Evolutionary conservation across 2,329 filamentous ascomycete genomes (phyloP).

Genomic region (Coniella lustricola): DNA sequence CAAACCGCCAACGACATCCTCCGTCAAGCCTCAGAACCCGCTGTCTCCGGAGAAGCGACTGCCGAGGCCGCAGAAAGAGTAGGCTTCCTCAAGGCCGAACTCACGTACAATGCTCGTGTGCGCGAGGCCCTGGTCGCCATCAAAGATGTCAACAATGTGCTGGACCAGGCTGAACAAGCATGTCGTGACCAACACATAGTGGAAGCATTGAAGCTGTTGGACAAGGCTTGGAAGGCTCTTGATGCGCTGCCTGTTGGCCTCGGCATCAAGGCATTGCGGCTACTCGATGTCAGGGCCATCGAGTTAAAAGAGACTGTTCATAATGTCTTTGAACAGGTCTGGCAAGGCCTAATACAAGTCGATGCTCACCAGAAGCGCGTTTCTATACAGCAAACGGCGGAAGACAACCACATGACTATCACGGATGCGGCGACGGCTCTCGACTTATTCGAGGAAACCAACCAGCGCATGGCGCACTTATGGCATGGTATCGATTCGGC

Average conservation of each 20-base stretch:
- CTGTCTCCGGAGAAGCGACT: conserved; percentile 44
- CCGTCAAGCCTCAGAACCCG: conserved; percentile 61
- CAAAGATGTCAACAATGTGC: conserved; percentile 51
- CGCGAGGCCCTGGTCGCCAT: conserved; percentile 43
- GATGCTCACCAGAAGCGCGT: conserved; percentile 50
- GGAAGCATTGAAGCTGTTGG: conserved; percentile 50
- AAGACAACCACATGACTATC: conserved; percentile 47
- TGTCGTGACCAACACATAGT: conserved; percentile 48
- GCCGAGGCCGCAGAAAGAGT: conserved; percentile 47
- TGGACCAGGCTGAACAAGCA: conserved; percentile 54
- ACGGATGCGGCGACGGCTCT: conserved; percentile 48
- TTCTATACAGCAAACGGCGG: conserved; percentile 44
- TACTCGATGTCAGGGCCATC: conserved; percentile 59
- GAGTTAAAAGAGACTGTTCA: conserved; percentile 61
- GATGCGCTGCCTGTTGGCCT: conserved; percentile 53
- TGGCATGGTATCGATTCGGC: conserved; percentile 57
- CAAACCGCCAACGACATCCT: conserved; percentile 75
- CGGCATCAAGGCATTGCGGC: conserved; percentile 53
- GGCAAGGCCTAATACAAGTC: conserved; percentile 60
- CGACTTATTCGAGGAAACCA: conserved; percentile 53
- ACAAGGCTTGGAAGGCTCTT: conserved; percentile 51
- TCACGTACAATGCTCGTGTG: conserved; percentile 53
- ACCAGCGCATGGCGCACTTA: conserved; percentile 51
- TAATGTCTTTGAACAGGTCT: conserved; percentile 61
- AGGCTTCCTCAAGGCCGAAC: conserved; percentile 50